Evolutionary conservation across 176 grass and related monocot species (phyloP), one percentile per base, ranked within the genome.

Genomic region (Themeda triandra): DNA sequence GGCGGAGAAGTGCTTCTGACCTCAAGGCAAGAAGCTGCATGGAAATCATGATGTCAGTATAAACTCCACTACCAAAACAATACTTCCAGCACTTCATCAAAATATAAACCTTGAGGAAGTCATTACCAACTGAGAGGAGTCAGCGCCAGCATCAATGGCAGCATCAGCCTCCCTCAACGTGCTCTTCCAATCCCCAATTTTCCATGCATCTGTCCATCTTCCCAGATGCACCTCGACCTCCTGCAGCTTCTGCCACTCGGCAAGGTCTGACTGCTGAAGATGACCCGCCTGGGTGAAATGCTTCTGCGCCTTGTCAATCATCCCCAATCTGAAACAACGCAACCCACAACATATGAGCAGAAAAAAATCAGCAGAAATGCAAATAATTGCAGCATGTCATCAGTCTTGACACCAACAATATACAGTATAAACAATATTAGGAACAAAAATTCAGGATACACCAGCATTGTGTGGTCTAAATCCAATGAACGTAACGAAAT

Each of bases 101-200:
- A 76, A 31, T 53, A 82, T 41, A 67, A 28, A 65, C 28, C 4
- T 51, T 21, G 56, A 73, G 17, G 13, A 31, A 69, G 21, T 46
- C 10, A 17, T 87, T 94, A 99, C 96, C 93, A 94, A 58, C 1
- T 82, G 86, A 76, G 93, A 95, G 19, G 89, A 95, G 66, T 99
- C 93, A 24, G 96, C 89, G 42, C 96, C 96, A 14, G 83, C 83
- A 12, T 84, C 78, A 78, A 96, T 88, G 54, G 96, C 88, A 51
- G 93, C 93, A 87, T 96, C 93, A n/a, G 84, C 93, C 91, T 99
- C 96, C 86, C 93, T 92, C 78, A 99, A 29, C 8, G 84, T 53
- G 6, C 88, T 92, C 69, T 94, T 99, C 93, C 96, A 99, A 73
- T 99, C 96, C 46, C 91, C 88, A 33, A 94, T 79, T 87, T 91